These are phyloP conservation scores for Scheffersomyces ergatensis DNA, from an alignment of 805 yeast species.

Conservation along the genomic window DNA sequence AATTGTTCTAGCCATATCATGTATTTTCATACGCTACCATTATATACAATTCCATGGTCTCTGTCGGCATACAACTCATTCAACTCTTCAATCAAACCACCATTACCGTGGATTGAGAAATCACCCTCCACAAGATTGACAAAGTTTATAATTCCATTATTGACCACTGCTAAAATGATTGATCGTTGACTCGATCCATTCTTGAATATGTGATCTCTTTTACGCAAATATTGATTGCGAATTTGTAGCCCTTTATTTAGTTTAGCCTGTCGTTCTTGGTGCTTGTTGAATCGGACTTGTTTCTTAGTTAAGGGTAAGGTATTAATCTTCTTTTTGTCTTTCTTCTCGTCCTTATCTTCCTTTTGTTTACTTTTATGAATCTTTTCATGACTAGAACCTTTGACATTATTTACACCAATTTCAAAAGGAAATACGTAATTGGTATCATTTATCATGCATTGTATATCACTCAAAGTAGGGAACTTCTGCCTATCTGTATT, in stretches of 20 bases:
- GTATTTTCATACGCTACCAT: too few relatives aligned
- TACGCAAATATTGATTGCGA: constrained; percentile 24
- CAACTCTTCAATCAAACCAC: constrained; percentile 9
- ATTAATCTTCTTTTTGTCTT: constrained; percentile 8
- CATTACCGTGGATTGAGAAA: constrained; percentile 28
- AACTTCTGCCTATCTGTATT: constrained; percentile 43
- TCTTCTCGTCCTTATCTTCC: constrained; percentile 1
- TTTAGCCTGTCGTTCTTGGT: constrained; percentile 24
- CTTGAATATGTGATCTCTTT: constrained; percentile 43
- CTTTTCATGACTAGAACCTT: constrained; percentile 4
- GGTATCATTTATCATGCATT: constrained; percentile 19
- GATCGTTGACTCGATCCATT: constrained; percentile 44
- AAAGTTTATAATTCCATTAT: constrained; percentile 72
- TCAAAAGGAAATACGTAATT: constrained; percentile 8
- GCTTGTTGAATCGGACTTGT: constrained; percentile 20
- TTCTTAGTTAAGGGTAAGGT: constrained; percentile 20
- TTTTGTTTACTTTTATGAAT: constrained; percentile 4
- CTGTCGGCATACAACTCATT: constrained; percentile 12
- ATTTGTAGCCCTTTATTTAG: constrained; percentile 20
- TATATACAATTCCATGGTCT: constrained; percentile 16
- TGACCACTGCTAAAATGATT: constrained; percentile 67
- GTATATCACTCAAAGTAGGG: constrained; percentile 46
- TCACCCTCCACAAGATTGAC: constrained; percentile 50
- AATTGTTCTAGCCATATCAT: too few relatives aligned
- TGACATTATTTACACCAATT: background rate